phyloP scores from a whole-genome alignment of 208 protist species.

The Trypanosoma platydactyli region DNA sequence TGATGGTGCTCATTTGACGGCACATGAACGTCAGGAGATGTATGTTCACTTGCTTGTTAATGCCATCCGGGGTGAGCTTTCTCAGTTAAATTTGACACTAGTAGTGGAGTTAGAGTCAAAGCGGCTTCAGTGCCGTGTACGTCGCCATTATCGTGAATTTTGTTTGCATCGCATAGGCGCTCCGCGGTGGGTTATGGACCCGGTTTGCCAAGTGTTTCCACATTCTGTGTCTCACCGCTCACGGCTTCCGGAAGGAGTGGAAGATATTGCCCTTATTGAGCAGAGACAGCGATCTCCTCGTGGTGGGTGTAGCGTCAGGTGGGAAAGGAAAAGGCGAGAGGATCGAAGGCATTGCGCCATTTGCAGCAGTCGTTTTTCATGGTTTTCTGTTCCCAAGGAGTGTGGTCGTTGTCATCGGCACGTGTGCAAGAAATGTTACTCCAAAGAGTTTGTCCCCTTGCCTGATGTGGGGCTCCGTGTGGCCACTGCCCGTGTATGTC shows the following conservation, averaged over 20 bases:
- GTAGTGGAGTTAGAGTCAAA: slow-evolving; percentile 26
- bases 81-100: slow-evolving; percentile 13
- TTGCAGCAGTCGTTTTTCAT: slow-evolving; percentile 24
- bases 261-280: slow-evolving; percentile 2
- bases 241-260: slow-evolving; percentile 6
- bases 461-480: slow-evolving; percentile 14
- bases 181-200: slow-evolving; percentile 33
- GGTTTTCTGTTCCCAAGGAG: slow-evolving; percentile 10
- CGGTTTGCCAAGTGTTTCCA: slow-evolving; percentile 24
- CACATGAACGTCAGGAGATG: slow-evolving; percentile 15
- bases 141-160: slow-evolving; percentile 24
- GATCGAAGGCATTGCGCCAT: slow-evolving; percentile 12
- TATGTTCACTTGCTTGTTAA: slow-evolving; percentile 26
- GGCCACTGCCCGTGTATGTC: slow-evolving; percentile 8
- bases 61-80: slow-evolving; percentile 5
- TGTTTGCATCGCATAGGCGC: slow-evolving; percentile 22
- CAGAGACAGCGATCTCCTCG: background rate
- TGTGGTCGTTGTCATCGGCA: slow-evolving; percentile 26
- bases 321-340: background rate
- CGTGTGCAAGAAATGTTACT: slow-evolving; percentile 27
- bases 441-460: slow-evolving; percentile 11
- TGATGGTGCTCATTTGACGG: background rate
- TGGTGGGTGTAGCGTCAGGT: background rate
- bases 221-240: slow-evolving; percentile 26
- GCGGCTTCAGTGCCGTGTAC: slow-evolving; percentile 23